Conservation (phyloP, 176 grass and related monocot species). For the Avena insularis region DNA sequence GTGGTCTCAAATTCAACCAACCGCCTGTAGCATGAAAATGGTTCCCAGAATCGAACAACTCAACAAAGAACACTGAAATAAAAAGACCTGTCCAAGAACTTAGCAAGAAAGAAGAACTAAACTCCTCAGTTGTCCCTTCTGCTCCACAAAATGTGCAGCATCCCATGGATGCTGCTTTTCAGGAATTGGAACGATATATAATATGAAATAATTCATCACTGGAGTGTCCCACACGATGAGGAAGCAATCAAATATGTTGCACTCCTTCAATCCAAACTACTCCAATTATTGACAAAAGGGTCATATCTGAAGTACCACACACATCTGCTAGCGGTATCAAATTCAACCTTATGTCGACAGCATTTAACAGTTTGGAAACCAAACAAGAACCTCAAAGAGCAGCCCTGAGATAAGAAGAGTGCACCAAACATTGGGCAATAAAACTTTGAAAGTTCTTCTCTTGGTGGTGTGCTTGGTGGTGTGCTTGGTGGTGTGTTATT, state of each 20-base stretch:
- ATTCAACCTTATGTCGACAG: background rate
- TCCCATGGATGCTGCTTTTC: background rate
- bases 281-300: background rate
- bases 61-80: background rate
- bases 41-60: background rate
- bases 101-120: background rate
- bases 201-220: background rate
- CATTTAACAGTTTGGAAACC: background rate
- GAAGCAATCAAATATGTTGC: background rate
- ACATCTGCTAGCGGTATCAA: background rate
- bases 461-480: background rate
- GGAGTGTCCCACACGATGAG: too few relatives aligned
- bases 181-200: conserved; percentile 7
- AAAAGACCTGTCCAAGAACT: background rate
- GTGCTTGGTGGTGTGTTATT: background rate
- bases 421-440: background rate
- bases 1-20: background rate
- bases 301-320: background rate
- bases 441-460: conserved; percentile 19
- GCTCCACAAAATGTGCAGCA: conserved; percentile 35
- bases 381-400: background rate
- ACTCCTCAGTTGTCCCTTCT: conserved; percentile 61
- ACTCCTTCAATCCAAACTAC: background rate
- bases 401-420: background rate
- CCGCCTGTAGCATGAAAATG: background rate